A percentile compares a stretch with the other conserved stretches of the same genome.
These are phyloP conservation scores for Phytophthora cajani DNA, from an alignment of 352 stramenopile species.

Conservation along the genomic window DNA sequence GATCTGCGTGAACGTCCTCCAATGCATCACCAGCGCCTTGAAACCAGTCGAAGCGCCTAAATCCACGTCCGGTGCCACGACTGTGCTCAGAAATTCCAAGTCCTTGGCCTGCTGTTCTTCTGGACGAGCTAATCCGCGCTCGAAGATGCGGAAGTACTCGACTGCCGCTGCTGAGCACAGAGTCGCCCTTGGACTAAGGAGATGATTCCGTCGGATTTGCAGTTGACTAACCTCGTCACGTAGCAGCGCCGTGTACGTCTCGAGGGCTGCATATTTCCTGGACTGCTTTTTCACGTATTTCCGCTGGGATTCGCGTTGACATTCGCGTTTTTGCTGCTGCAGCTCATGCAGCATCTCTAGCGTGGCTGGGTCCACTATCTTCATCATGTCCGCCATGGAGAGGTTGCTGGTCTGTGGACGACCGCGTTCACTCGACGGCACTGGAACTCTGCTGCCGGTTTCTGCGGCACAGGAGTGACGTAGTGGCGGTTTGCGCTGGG, in stretches of 20 bases:
- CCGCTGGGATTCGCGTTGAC: not conserved
- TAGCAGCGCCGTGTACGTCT: not conserved
- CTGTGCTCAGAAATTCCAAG: constrained; percentile 1
- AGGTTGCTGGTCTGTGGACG: not conserved
- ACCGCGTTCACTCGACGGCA: no score
- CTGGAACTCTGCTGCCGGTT: not conserved
- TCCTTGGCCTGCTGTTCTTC: not conserved
- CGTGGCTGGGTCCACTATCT: not conserved
- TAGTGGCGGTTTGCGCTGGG: not conserved
- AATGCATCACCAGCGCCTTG: not conserved
- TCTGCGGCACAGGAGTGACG: not conserved
- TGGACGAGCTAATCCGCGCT: not conserved
- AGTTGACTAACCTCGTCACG: not conserved
- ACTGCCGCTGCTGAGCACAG: not conserved
- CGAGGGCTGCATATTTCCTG: not conserved
- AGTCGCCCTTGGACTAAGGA: not conserved
- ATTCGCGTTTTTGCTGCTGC: not conserved
- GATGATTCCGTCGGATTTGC: not conserved
- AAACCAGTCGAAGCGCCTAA: not conserved
- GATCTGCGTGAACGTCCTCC: not conserved
- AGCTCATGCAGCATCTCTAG: not conserved
- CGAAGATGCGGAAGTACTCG: not conserved
- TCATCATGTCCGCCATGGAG: not conserved
- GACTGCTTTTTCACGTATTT: not conserved
- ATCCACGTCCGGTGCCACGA: not conserved